Conservation (phyloP, 2,329 filamentous ascomycete genomes). For the Fusarium keratoplasticum region DNA sequence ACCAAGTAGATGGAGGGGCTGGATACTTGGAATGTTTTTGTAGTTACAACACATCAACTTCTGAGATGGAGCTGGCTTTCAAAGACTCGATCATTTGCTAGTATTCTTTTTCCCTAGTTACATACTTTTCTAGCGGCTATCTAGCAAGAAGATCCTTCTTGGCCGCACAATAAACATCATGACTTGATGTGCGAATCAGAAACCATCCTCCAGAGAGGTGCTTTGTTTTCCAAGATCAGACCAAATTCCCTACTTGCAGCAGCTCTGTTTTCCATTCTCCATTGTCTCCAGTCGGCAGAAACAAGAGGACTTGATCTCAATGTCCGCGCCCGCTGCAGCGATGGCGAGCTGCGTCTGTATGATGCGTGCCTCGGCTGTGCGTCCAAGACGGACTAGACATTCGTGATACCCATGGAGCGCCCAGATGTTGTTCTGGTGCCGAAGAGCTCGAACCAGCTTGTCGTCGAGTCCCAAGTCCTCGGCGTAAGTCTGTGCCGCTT, state of each 20-base stretch:
- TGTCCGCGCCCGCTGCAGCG: neutral
- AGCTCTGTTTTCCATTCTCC: neutral
- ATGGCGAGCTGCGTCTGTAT: slow-evolving; percentile 5
- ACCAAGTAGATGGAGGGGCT: neutral
- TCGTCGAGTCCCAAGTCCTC: slow-evolving; percentile 46
- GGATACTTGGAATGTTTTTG: neutral
- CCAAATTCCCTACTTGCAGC: neutral
- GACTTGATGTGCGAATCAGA: neutral
- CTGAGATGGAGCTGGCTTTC: neutral
- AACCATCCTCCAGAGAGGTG: neutral
- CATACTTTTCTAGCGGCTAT: neutral
- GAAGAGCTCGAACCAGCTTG: slow-evolving; percentile 67
- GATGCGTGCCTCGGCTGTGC: neutral
- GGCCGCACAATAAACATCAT: neutral
- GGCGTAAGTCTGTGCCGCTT: neutral
- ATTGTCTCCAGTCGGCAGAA: slow-evolving; percentile 5
- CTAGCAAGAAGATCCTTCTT: neutral
- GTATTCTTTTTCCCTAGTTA: too few species aligned
- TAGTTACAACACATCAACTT: neutral
- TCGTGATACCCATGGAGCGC: slow-evolving; percentile 76
- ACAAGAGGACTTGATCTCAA: slow-evolving; percentile 1
- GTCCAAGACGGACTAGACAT: slow-evolving; percentile 52
- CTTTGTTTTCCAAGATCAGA: neutral
- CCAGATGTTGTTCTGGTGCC: slow-evolving; percentile 79
- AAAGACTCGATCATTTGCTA: neutral